Evolutionary conservation across 768 basidiomycete genomes (phyloP).

Genomic region (Hemileccinum rubropunctum): DNA sequence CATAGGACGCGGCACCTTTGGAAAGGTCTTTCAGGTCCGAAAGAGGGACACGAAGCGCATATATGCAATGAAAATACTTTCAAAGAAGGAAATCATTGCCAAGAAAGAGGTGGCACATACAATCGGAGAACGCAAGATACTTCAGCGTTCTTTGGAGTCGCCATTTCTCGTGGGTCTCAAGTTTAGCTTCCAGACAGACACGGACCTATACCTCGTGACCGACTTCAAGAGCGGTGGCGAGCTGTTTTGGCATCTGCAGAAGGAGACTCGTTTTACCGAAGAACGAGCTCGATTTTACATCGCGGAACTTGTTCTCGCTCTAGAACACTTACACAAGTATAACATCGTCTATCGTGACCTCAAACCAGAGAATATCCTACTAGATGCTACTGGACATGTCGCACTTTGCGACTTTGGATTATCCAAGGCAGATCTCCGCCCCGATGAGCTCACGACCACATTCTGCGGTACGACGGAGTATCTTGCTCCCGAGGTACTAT

Average conservation of each 20-base stretch:
- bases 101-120: constrained; percentile 99
- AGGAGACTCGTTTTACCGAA: constrained; percentile 90
- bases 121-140: constrained; percentile 98
- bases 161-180: constrained; percentile 99
- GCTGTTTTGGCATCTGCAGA: constrained; percentile 97
- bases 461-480: constrained; percentile 99
- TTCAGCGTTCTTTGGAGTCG: constrained; percentile 87
- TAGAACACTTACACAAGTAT: constrained; percentile 97
- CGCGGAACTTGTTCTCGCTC: constrained; percentile 89
- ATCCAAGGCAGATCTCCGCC: constrained; percentile 90
- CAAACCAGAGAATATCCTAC: constrained; percentile 97
- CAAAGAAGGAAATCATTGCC: constrained; percentile 97
- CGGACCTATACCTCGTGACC: constrained; percentile 93
- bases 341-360: constrained; percentile 95
- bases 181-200: constrained; percentile 96
- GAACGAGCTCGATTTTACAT: constrained; percentile 95
- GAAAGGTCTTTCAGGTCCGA: constrained; percentile 97
- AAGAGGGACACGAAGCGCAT: constrained; percentile 98
- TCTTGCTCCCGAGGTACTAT: constrained; percentile 96
- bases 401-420: constrained; percentile 98
- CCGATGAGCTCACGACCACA: constrained; percentile 96
- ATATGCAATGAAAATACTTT: constrained; percentile 99
- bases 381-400: constrained; percentile 98
- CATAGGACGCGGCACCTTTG: constrained; percentile 97
- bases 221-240: constrained; percentile 99